Evolutionary conservation across 2,329 filamentous ascomycete genomes (phyloP), one percentile per base, ranked within the genome.

Genomic region (Pleurostoma richardsiae): DNA sequence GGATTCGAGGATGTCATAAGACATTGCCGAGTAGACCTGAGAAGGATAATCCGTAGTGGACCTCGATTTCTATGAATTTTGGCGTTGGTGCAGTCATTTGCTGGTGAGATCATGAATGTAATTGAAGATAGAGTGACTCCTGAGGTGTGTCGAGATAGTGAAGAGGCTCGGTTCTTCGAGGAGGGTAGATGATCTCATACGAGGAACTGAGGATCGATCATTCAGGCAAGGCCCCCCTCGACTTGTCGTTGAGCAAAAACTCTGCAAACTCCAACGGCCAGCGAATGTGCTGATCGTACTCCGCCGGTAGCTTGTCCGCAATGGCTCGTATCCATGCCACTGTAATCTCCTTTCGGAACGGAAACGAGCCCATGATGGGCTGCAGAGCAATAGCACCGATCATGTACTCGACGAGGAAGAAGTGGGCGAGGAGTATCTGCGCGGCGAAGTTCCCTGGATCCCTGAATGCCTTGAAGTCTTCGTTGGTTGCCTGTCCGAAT

Each of bases 301-400:
- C 49, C 2, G 33, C 47, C 6, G 60, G 64, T 33, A 68, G 55
- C 1, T 59, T 54, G 4, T 56, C 52, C 6, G 63, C 59, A 8
- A 72, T 65, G 29, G 56, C 50, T 39, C 66, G 59, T 0, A 62
- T 58, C 71, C 72, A 75, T 10, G 66, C 56, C 38, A 67, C 56
- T 4, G 62, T 64, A 49, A 62, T 60, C 27, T 50, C 52, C 28
- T 58, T 59, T 38, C 57, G 51, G 19, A 49, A 53, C 19, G 33
- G 33, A n/a, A 36, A 36, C 53, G 1, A 41, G 30, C 10, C 40
- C 7, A 4, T 28, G 7, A 41, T 41, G 29, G 40, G 40, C 19
- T 26, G 5, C 7, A 41, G 3, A 3, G 8, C 40, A n/a, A 26
- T 41, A 10, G 40, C 19, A 8, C 29, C 19, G 29, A 41, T 29